Base-by-base conservation (phyloP, 1,284 basidiomycete genomes). In the Trametes sp. region DNA sequence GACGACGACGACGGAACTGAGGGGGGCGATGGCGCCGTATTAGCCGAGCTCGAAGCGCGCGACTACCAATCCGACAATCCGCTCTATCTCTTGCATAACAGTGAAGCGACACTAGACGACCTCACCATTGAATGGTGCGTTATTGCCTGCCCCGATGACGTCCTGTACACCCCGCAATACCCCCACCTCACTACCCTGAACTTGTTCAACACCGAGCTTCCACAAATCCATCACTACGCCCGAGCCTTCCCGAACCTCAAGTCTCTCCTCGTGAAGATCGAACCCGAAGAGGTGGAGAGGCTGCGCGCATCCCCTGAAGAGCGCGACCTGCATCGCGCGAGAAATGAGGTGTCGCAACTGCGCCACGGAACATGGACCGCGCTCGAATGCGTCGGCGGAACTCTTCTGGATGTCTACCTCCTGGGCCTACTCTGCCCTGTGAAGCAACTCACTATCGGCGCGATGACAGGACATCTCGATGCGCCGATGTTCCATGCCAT, bases 351-450 rank as follows among this genome's bases (percentile, higher is more conserved):
- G 4, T 6, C 2, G 23, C n/a, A 44, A 23, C 4, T 33, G 13
- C 19, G 13, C 19, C 24, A 51, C 13, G 49, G 49, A 4, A 35
- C 28, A 8, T 51, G 49, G 49, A 21, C n/a, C 29, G 14, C 49
- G 9, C 49, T 51, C 28, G 49, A 51, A 13, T 4, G 9, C n/a
- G 29, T n/a, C 31, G 9, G 13, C 28, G 29, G 29, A 13, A 51
- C 16, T 19, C 49, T 51, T 31, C 13, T 21, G 31, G 49, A 51
- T 7, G 14, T 21, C 16, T 21, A n/a, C 49, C 49, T 33, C 31
- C 33, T 51, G 31, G 49, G 16, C 8, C 36, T 51, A n/a, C 35
- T 23, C 31, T 51, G 49, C 49, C 28, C 49, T 10, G 49, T 51
- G 19, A 51, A n/a, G 14, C 28, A 23, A 16, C 28, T 13, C 4